These are phyloP conservation scores for Geranomyces michiganensis DNA, from an alignment of 192 early-diverging fungal genomes.

Conservation along the genomic window DNA sequence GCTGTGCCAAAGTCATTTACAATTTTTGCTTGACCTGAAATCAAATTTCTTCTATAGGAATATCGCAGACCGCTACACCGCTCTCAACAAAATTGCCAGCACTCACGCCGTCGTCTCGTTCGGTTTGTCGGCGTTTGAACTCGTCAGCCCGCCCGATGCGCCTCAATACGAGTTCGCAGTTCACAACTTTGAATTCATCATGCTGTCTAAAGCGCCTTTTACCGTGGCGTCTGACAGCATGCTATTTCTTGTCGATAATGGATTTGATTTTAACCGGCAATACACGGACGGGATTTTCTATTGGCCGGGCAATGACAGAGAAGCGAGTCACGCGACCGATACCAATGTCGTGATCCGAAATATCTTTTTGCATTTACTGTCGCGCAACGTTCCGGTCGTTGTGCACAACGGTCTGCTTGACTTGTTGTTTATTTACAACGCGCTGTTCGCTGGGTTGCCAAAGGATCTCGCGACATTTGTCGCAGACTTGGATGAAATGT, in stretches of 20 bases:
- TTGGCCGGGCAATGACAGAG: conserved; percentile 55
- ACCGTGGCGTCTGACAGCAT: conserved; percentile 71
- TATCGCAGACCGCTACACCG: conserved; percentile 81
- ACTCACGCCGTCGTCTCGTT: conserved; percentile 82
- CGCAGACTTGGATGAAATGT: conserved; percentile 78
- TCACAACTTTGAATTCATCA: conserved; percentile 67
- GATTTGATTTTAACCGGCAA: conserved; percentile 83
- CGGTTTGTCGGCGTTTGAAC: conserved; percentile 74
- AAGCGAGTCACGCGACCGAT: not conserved
- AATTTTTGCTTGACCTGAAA: too few species aligned
- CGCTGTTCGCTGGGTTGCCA: conserved; percentile 83
- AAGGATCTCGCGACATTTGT: conserved; percentile 68
- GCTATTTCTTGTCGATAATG: conserved; percentile 79
- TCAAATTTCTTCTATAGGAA: conserved; percentile 47
- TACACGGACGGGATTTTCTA: conserved; percentile 80
- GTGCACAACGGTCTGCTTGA: conserved; percentile 96
- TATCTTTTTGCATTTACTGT: conserved; percentile 39
- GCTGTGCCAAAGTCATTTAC: too few species aligned
- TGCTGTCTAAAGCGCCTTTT: conserved; percentile 63
- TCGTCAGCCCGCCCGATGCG: not conserved
- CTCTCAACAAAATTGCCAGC: conserved; percentile 69
- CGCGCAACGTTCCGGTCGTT: conserved; percentile 65
- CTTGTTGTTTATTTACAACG: conserved; percentile 88
- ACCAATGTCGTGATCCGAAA: conserved; percentile 40
- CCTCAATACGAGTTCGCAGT: conserved; percentile 39